A percentile compares a stretch with the other conserved stretches of the same genome.
These are phyloP conservation scores for Cytospora leucostoma DNA, from an alignment of 2,329 filamentous ascomycete genomes.

Conservation along the genomic window DNA sequence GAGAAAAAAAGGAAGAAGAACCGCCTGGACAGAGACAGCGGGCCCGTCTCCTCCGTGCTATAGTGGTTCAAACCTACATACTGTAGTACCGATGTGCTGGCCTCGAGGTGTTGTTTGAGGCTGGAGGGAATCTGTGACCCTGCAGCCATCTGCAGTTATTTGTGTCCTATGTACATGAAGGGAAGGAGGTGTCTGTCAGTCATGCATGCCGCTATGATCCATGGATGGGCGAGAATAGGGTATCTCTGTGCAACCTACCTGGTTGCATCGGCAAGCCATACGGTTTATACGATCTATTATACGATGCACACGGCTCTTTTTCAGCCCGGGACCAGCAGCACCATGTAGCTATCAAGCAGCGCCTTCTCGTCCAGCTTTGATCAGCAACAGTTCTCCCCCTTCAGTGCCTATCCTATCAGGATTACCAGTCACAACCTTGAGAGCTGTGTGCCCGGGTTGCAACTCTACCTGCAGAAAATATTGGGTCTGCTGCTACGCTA, in stretches of 20 bases:
- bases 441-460: too few species aligned
- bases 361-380: too few species aligned
- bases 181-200: background rate
- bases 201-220: background rate
- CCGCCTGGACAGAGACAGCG: background rate
- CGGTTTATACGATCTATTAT: background rate
- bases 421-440: too few species aligned
- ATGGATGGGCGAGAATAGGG: background rate
- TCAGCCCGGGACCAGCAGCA: too few species aligned
- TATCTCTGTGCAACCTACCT: background rate
- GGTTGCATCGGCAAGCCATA: background rate
- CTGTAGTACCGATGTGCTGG: background rate
- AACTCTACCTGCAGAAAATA: too few species aligned
- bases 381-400: too few species aligned
- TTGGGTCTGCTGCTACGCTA: too few species aligned
- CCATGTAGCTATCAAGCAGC: too few species aligned
- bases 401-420: too few species aligned
- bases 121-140: background rate
- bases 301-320: background rate
- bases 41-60: background rate
- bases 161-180: background rate
- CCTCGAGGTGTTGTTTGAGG: background rate
- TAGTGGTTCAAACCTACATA: background rate
- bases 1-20: background rate
- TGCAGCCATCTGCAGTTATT: background rate